These are phyloP conservation scores for Coniochaeta prunicola DNA, from an alignment of 2,329 filamentous ascomycete genomes.

Conservation along the genomic window DNA sequence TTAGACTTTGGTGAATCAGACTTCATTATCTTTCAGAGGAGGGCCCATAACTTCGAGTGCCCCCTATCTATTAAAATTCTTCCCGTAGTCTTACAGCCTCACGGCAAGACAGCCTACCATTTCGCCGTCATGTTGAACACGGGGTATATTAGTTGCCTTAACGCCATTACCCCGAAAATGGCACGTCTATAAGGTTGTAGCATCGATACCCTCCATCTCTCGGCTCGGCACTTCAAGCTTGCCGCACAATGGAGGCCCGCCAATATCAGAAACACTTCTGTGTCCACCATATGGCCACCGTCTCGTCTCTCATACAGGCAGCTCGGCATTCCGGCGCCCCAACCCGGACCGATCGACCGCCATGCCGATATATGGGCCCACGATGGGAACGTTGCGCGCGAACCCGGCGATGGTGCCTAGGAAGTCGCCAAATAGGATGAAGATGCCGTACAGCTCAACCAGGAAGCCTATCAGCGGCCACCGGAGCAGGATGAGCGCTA, in stretches of 20 bases:
- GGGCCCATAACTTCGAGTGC: background rate
- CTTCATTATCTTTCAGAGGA: background rate
- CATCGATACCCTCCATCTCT: background rate
- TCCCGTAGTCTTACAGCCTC: background rate
- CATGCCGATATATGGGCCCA: conserved; percentile 78
- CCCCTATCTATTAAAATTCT: background rate
- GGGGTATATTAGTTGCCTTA: background rate
- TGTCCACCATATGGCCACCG: background rate
- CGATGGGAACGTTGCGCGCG: conserved; percentile 72
- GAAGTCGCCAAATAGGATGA: conserved; percentile 93
- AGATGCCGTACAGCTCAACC: conserved; percentile 87
- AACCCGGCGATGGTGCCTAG: conserved; percentile 87
- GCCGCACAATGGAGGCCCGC: background rate
- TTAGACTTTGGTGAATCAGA: background rate
- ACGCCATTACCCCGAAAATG: conserved; percentile 1
- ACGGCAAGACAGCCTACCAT: background rate
- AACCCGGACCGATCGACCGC: conserved; percentile 64
- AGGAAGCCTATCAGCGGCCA: conserved; percentile 91
- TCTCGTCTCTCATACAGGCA: conserved; percentile 55
- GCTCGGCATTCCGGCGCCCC: conserved; percentile 62
- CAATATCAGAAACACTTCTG: background rate
- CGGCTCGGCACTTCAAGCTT: background rate
- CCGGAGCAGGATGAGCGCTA: conserved; percentile 76
- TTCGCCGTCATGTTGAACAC: background rate
- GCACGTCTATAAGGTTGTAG: background rate